Percentiles rank a stretch among this genome's conserved stretches.
Evolutionary conservation across 345 rosid species (phyloP).

Genomic region (Eucalyptus paniculata): DNA sequence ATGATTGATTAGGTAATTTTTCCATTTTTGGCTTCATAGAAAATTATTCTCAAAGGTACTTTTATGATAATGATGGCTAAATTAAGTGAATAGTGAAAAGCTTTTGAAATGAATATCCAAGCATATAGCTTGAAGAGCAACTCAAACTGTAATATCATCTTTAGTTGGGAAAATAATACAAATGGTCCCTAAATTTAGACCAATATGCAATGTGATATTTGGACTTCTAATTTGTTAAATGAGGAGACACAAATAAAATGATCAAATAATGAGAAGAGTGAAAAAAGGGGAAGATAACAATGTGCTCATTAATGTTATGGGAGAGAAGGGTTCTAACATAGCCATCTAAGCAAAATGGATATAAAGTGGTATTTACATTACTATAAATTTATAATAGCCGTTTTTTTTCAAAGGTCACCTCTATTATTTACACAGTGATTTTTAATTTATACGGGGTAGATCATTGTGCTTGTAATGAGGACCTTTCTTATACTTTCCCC

Average conservation of each 20-base stretch:
- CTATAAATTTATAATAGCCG: too few relatives aligned
- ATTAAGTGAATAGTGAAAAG: not conserved
- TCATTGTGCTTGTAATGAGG: too few relatives aligned
- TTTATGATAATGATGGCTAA: not conserved
- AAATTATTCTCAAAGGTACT: not conserved
- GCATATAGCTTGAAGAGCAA: not conserved
- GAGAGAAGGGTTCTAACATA: too few relatives aligned
- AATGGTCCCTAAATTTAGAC: not conserved
- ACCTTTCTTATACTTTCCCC: too few relatives aligned
- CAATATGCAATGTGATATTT: fast-evolving
- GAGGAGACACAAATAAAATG: not conserved
- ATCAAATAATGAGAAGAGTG: not conserved
- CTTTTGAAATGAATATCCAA: not conserved
- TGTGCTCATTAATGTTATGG: not conserved
- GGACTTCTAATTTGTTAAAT: not conserved
- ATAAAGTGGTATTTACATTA: too few relatives aligned
- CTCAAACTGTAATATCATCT: not conserved
- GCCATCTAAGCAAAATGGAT: too few relatives aligned
- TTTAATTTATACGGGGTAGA: too few relatives aligned
- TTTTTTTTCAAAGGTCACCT: too few relatives aligned
- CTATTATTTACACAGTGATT: too few relatives aligned
- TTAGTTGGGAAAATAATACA: too few relatives aligned
- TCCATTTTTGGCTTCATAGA: not conserved
- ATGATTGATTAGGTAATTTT: not conserved
- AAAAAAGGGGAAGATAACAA: not conserved